Base-by-base conservation (phyloP, 305 asterid genomes). In the Fraxinus angustifolia region DNA sequence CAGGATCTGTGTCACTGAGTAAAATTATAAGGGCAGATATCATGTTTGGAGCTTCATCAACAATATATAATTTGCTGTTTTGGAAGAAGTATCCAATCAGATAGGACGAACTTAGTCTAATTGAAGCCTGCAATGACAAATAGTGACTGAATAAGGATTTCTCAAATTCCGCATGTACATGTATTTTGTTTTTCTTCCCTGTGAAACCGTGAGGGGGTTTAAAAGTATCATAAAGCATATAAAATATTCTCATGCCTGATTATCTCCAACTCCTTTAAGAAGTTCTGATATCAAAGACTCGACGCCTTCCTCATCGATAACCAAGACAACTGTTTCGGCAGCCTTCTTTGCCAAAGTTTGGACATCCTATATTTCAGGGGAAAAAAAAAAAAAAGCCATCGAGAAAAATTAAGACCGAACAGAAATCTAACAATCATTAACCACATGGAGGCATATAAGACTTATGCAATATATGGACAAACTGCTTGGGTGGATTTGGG, bases 31-130 rank as follows among this genome's bases (percentile, higher is more conserved):
- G 91, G 85, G 95, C 87, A 77, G 99, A 88, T 83, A 96, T 91
- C 98, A 93, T 87, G 75, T 90, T 96, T 75, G 99, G 95, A 81
- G 97, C 98, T 90, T 96, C 98, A 86, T 96, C 98, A 89, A 85
- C 97, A 85, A 96, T 86, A 89, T 96, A 92, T 68, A 96, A 79
- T 88, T 94, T 93, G 91, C 99, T 94, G 79, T 87, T 90, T 84
- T 94, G 93, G 93, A 94, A 96, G 82, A 96, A 88, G 88, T 88
- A 94, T 56, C 99, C 99, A 26, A 96, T 93, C 80, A 96, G 92
- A 89, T 96, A 92, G 11, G 97, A 87, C 30, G 99, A 90, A 83
- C 92, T 90, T 84, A 85, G 89, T 79, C 98, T 90, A 73, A 89
- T 84, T 68, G 97, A 88, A 82, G 97, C 97, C 99, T 96, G 97